Evolutionary conservation across 1,284 basidiomycete species (phyloP), one percentile per base, ranked within the genome.

Genomic region (Cystobasidium pallidum): DNA sequence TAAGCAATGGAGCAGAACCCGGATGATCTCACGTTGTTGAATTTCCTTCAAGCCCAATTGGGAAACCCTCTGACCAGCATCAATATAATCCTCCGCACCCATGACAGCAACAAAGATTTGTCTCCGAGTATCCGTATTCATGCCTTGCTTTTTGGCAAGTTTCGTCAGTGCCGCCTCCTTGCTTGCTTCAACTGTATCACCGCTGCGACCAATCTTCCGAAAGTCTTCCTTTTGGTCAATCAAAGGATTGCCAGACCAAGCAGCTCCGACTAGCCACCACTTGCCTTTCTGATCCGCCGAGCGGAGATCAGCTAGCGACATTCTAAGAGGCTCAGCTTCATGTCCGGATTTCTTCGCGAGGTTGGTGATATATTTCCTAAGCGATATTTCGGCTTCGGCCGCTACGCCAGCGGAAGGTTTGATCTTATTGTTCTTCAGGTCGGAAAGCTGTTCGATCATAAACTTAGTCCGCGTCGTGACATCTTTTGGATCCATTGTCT

Each of bases 231-330:
- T 58, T n/a, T 64, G 67, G 72, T 93, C 90, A 28, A 89, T 84
- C 0, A 97, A 85, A 2, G 92, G 92, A 78, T 98, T 89, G 0
- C 95, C 95, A 32, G 87, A 86, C 95, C 95, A 99, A 0, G 92
- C 95, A 0, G 95, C 92, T 30, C 95, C 96, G 43, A 98, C 91
- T 1, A 98, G 85, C 96, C 96, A 99, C 96, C 96, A 99, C 82
- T 95, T 96, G 1, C 96, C 96, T 78, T 89, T 91, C 34, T 86
- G 90, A 70, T 91, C 88, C 0, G 93, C 90, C 0, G 88, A 87
- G 72, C 88, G 89, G 11, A 99, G 84, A 80, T 99, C 95, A n/a
- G 86, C 84, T 24, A 98, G 83, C 0, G 88, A 88, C 0, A 94
- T 87, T 1, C 92, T 89, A 8, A 96, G 84, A 0, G 92, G 88